Evolutionary conservation across 78 protist species (phyloP).

Genomic region (Dictyostelium brefeldianum): DNA sequence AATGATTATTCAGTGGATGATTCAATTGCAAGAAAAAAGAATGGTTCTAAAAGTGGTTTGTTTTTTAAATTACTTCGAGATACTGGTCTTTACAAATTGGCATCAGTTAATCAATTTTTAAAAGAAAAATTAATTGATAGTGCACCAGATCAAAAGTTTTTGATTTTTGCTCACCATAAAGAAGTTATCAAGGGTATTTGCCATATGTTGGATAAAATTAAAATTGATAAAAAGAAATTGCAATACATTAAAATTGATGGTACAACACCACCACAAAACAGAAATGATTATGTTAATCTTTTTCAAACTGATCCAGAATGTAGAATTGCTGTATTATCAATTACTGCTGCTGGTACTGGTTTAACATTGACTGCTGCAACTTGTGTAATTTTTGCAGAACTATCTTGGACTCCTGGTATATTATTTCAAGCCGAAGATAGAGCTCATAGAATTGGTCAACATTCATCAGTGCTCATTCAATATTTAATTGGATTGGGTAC

Average conservation of each 20-base stretch:
- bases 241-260: constrained; percentile 75
- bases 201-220: constrained; percentile 7
- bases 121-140: constrained; percentile 41
- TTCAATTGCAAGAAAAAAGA: constrained; percentile 8
- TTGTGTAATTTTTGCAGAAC: constrained; percentile 93
- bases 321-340: constrained; percentile 88
- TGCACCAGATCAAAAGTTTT: constrained; percentile 13
- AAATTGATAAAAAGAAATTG: constrained; percentile 20
- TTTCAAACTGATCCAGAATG: constrained; percentile 63
- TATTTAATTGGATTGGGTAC: constrained; percentile 78
- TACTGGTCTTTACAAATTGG: constrained; percentile 74
- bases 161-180: constrained; percentile 83
- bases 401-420: constrained; percentile 94
- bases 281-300: constrained; percentile 26
- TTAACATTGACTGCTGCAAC: constrained; percentile 88
- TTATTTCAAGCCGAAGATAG: constrained; percentile 87
- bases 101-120: constrained; percentile 19
- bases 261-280: constrained; percentile 35
- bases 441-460: constrained; percentile 85
- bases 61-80: constrained; percentile 65
- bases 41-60: not conserved
- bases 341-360: constrained; percentile 94
- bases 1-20: not conserved
- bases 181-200: constrained; percentile 76
- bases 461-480: constrained; percentile 36